Evolutionary conservation across 257 asterid genomes (phyloP), one percentile per base, ranked within the genome.

Genomic region (Ilex aquifolium): DNA sequence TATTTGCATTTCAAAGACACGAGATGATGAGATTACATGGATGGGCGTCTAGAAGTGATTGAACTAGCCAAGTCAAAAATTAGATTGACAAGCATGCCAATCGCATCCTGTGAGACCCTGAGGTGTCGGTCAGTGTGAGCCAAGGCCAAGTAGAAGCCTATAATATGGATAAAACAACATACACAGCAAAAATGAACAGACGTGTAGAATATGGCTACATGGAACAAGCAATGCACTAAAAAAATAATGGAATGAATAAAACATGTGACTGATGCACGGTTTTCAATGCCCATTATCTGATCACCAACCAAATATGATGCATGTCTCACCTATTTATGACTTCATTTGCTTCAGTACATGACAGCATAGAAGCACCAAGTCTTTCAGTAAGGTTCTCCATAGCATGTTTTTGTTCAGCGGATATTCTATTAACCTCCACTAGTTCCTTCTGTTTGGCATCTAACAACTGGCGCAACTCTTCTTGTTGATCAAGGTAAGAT

Each of bases 261-360:
- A 29, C 56, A 59, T 12, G 40, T 8, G 64, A 44, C 16, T 39
- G 39, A 44, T 16, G 14, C 50, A 55, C 56, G 32, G 32, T 50
- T 17, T 42, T 40, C n/a, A 3, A 16, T 55, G 60, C 52, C 52
- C 66, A 73, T 60, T 51, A 54, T 52, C 21, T 60, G 44, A 56
- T 57, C 62, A 42, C 70, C 31, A 48, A 9, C 13, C 32, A 57
- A 63, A 63, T 63, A 60, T 6, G 52, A n/a, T 49, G n/a, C 29
- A 57, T 57, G 27, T 66, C 84, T 83, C 69, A 93, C 99, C 99
- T 87, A 65, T 61, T 68, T 67, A 93, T 87, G 66, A 93, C 79
- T 77, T 93, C 97, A 85, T 93, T 90, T 59, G 99, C 95, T 81
- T 93, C 97, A 56, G 74, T 65, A 68, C 86, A 83, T 52, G 97